phyloP scores from a whole-genome alignment of 2,329 filamentous ascomycete genomes.

The Monosporascus cannonballus region DNA sequence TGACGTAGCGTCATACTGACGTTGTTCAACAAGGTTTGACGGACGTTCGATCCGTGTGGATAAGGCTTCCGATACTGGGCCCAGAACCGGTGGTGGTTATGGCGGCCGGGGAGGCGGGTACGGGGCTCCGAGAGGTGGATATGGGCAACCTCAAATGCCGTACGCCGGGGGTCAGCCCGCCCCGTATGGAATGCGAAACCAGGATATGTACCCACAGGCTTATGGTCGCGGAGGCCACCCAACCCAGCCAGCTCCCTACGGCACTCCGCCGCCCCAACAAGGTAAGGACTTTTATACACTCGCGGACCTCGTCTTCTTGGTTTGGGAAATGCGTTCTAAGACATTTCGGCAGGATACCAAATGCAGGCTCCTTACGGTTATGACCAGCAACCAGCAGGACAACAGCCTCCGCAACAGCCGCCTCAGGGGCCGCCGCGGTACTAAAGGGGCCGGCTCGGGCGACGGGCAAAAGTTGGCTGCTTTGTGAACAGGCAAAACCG shows the following conservation, averaged over 20 bases:
- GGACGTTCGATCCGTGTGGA: constrained; percentile 92
- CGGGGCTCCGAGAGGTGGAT: constrained; percentile 26
- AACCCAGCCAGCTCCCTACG: constrained; percentile 31
- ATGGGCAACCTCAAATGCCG: constrained; percentile 27
- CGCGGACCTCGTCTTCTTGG: neutral
- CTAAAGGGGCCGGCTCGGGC: constrained; percentile 18
- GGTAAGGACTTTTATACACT: constrained; percentile 25
- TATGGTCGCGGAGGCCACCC: constrained; percentile 40
- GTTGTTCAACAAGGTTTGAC: constrained; percentile 62
- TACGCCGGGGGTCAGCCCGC: constrained; percentile 30
- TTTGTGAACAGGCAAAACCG: neutral
- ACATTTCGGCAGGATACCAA: constrained; percentile 17
- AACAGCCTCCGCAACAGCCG: constrained; percentile 30
- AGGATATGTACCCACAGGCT: constrained; percentile 32
- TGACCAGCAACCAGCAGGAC: constrained; percentile 30
- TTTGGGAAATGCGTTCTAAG: neutral
- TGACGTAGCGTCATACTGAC: constrained; percentile 5
- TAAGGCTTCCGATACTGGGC: constrained; percentile 79
- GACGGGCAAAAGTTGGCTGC: neutral
- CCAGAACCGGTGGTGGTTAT: constrained; percentile 53
- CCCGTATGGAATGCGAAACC: constrained; percentile 31
- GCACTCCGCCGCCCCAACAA: constrained; percentile 37
- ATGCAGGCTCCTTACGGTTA: constrained; percentile 36
- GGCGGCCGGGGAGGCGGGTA: constrained; percentile 29
- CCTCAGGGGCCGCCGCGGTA: constrained; percentile 36